Conservation (phyloP, 176 grass and related monocot genomes). For the Oryza glumipatula region DNA sequence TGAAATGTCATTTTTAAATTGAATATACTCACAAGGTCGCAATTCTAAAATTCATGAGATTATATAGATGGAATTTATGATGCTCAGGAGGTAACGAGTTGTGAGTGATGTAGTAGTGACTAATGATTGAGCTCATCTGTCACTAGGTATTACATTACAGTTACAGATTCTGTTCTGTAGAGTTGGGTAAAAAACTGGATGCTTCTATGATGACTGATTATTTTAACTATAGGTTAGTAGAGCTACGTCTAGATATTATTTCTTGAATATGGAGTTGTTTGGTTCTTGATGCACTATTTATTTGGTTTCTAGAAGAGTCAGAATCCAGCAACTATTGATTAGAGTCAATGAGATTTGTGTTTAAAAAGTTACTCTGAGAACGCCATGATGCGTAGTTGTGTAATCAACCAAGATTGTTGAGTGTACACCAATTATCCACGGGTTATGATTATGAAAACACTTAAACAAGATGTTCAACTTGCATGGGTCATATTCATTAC, state of each 20-base stretch:
- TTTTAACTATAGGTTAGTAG: neutral
- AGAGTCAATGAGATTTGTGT: constrained; percentile 32
- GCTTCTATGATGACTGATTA: constrained; percentile 1
- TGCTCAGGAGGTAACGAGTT: constrained; percentile 5
- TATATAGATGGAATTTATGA: constrained; percentile 14
- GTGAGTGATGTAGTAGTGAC: neutral
- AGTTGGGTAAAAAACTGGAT: constrained; percentile 8
- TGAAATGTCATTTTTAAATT: constrained; percentile 21
- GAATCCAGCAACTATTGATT: neutral
- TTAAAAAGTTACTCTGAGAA: constrained; percentile 9
- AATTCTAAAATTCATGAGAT: constrained; percentile 20
- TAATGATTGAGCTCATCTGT: constrained; percentile 2
- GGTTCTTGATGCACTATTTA: constrained; percentile 12
- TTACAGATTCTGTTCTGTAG: constrained; percentile 18
- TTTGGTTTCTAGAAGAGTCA: constrained; percentile 31
- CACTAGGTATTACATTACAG: neutral
- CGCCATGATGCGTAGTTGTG: neutral
- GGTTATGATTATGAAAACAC: neutral
- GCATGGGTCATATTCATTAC: constrained; percentile 22
- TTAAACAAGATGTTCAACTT: constrained; percentile 34
- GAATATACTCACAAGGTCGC: neutral
- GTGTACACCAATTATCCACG: constrained; percentile 23
- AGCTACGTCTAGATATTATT: neutral
- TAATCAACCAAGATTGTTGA: neutral
- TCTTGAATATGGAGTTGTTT: constrained; percentile 24